These are phyloP conservation scores for Chenopodium berlandieri DNA, from an alignment of 148 eudicot genomes.

Conservation along the genomic window DNA sequence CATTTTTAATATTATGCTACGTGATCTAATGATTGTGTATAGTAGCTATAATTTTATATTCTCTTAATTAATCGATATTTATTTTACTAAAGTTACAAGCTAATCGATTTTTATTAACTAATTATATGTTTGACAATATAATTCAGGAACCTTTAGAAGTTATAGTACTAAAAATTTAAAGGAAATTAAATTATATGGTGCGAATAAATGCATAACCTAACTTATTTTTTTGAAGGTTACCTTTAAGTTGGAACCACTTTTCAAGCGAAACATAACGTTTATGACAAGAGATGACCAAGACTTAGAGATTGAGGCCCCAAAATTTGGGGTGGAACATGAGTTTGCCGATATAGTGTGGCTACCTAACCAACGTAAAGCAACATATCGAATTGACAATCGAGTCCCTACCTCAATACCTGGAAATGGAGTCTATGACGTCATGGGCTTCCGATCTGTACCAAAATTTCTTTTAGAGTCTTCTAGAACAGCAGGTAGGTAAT, in stretches of 20 bases:
- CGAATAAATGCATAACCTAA: too few relatives aligned
- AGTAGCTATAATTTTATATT: too few relatives aligned
- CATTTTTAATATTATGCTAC: too few relatives aligned
- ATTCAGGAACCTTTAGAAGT: too few relatives aligned
- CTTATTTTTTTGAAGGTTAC: constrained; percentile 26
- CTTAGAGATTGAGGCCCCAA: constrained; percentile 7
- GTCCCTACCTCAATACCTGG: constrained; percentile 19
- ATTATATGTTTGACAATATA: too few relatives aligned
- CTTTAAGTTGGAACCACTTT: constrained; percentile 24
- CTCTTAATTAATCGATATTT: too few relatives aligned
- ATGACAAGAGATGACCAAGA: constrained; percentile 11
- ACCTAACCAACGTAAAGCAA: constrained; percentile 13
- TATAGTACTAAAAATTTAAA: too few relatives aligned
- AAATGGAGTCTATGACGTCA: constrained; percentile 10
- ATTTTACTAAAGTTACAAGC: too few relatives aligned
- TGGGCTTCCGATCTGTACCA: constrained; percentile 4
- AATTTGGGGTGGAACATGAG: constrained; percentile 24
- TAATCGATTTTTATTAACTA: too few relatives aligned
- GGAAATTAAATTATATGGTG: too few relatives aligned
- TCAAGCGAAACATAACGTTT: constrained; percentile 26
- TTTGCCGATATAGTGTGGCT: constrained; percentile 25
- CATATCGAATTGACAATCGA: constrained; percentile 29
- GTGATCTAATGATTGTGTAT: too few relatives aligned
- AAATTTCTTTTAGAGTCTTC: background rate
- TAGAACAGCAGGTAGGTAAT: constrained; percentile 3